Percentiles rank a stretch among this genome's conserved stretches.
Conservation (phyloP, 768 basidiomycete species). For the Termitomyces sp. region DNA sequence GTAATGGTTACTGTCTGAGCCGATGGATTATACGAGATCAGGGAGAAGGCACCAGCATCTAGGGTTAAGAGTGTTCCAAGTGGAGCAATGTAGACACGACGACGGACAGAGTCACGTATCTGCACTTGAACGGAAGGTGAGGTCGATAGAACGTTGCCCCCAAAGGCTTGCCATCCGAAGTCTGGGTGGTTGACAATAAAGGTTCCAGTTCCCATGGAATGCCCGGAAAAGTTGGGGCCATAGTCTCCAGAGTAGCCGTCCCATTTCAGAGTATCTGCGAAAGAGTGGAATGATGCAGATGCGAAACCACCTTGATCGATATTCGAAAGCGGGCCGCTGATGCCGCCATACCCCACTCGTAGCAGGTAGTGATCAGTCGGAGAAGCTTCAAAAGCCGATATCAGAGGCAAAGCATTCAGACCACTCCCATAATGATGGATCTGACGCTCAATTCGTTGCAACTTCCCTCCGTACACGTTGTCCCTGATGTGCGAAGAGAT, state of each 20-base stretch:
- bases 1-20: conserved; percentile 36
- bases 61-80: conserved; percentile 42
- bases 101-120: conserved; percentile 43
- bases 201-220: conserved; percentile 45
- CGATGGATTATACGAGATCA: conserved; percentile 36
- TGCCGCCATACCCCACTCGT: conserved; percentile 49
- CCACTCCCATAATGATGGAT: conserved; percentile 60
- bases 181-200: conserved; percentile 49
- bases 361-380: conserved; percentile 50
- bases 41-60: conserved; percentile 51
- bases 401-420: conserved; percentile 52
- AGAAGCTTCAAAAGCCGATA: conserved; percentile 41
- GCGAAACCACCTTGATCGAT: conserved; percentile 59
- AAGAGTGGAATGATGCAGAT: conserved; percentile 58
- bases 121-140: conserved; percentile 40
- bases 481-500: conserved; percentile 34
- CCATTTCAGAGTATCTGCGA: conserved; percentile 53
- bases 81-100: conserved; percentile 49
- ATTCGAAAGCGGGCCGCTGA: conserved; percentile 50
- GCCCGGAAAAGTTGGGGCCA: conserved; percentile 57
- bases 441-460: conserved; percentile 52
- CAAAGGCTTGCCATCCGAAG: conserved; percentile 63
- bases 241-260: conserved; percentile 60
- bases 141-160: conserved; percentile 41
- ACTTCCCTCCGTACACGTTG: conserved; percentile 53